Base-by-base conservation (phyloP, 352 stramenopile species). In the Pythium phragmitis region DNA sequence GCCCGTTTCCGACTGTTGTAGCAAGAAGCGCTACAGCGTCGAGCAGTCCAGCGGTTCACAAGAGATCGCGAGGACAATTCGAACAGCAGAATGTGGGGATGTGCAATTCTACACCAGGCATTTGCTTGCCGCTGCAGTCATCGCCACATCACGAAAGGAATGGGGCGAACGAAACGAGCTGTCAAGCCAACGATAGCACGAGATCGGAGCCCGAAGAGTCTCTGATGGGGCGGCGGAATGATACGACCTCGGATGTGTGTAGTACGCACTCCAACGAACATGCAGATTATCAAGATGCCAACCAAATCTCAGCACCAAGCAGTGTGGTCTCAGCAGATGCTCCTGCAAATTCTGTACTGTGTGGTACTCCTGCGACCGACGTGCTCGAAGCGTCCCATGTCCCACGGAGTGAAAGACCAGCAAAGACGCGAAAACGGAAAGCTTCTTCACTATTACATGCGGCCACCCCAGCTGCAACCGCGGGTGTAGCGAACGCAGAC, bases 381-480 rank as follows among this genome's bases (percentile, higher is more conserved):
- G 39, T 46, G 13, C 1, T 14, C 6, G 23, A 46, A 46, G 17
- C 39, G 12, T 21, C 2, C 14, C 13, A 21, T n/a, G 39, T 14
- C 14, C 39, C 14, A 7, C 43, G 43, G 28, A 50, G 9, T 30
- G 43, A 30, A 50, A 30, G 28, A 50, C 9, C 43, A 50, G n/a
- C 17, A 9, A 43, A 57, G 34, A 17, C 50, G 12, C 30, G 50
- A n/a, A 57, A 57, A 33, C 50, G 50, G 14, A 57, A 46, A 30
- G 50, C 50, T 13, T 28, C 50, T 19, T 37, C 43, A n/a, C 7
- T 50, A 12, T 7, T 50, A 51, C 30, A 19, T 16, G 34, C 28
- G 28, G 48, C 2, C 16, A 13, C 26, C 9, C 8, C 2, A n/a
- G 46, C 17, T 36, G 21, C 23, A 51, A 5, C n/a, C 41, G 3